phyloP scores from a whole-genome alignment of 2,329 filamentous ascomycete genomes.

The Fusarium setosum region DNA sequence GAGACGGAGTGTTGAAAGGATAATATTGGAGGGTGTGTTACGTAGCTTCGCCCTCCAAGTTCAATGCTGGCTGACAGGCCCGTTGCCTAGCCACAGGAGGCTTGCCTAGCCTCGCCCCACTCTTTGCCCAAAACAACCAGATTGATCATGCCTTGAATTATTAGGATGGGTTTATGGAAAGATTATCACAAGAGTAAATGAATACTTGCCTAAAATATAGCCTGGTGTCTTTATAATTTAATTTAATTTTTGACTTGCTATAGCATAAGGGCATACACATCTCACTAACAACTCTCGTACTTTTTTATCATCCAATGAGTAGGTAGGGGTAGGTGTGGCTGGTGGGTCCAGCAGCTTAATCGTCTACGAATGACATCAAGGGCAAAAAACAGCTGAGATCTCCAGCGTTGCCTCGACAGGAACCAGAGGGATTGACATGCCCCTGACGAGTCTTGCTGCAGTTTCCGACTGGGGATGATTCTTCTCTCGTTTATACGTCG shows the following conservation, averaged over 20 bases:
- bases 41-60: conserved; percentile 23
- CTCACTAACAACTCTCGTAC: no score
- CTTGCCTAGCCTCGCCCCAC: conserved; percentile 3
- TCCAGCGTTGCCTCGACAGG: conserved; percentile 22
- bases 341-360: conserved; percentile 5
- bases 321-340: conserved; percentile 1
- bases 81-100: conserved; percentile 23
- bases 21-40: conserved; percentile 34
- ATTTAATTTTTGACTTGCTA: no score
- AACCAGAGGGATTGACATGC: conserved; percentile 30
- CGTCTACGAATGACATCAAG: conserved; percentile 29
- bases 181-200: no score
- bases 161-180: no score
- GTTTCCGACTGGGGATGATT: conserved; percentile 35
- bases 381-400: conserved; percentile 29
- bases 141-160: no score
- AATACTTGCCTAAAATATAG: no score
- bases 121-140: no score
- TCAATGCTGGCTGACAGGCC: no score
- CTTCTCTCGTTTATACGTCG: conserved; percentile 38
- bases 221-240: no score
- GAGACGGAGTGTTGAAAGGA: conserved; percentile 39
- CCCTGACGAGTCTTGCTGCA: conserved; percentile 5
- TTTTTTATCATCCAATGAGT: no score
- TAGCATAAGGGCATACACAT: background rate